Percentiles rank a stretch among this genome's conserved stretches.
These are phyloP conservation scores for Aspergillus taichungensis DNA, from an alignment of 495 filamentous ascomycete species.

Conservation along the genomic window DNA sequence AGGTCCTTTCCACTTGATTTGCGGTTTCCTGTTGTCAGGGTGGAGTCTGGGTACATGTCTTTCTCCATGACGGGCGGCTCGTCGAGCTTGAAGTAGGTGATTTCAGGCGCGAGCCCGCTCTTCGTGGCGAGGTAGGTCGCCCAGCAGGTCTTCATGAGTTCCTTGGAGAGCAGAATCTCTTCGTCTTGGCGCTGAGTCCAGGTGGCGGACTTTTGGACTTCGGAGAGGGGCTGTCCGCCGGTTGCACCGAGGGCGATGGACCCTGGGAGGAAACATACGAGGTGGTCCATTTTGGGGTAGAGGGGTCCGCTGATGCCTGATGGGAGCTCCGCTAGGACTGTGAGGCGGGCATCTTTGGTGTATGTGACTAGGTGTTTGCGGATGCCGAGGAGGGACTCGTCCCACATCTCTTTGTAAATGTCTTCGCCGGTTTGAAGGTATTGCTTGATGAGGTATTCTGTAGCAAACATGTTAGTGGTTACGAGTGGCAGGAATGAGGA, in stretches of 20 bases:
- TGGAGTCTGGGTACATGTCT: constrained; percentile 32
- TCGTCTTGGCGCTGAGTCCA: constrained; percentile 79
- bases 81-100: constrained; percentile 75
- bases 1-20: constrained; percentile 20
- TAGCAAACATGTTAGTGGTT: too few species aligned
- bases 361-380: constrained; percentile 89
- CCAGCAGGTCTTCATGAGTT: constrained; percentile 96
- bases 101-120: constrained; percentile 87
- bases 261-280: constrained; percentile 95
- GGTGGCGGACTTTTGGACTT: constrained; percentile 56
- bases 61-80: constrained; percentile 36
- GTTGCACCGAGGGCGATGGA: constrained; percentile 88
- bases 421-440: constrained; percentile 84
- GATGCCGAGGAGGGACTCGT: constrained; percentile 74
- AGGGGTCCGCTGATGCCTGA: constrained; percentile 55
- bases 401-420: constrained; percentile 87
- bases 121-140: constrained; percentile 84
- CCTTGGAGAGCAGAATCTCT: constrained; percentile 74
- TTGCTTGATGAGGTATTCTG: constrained; percentile 96
- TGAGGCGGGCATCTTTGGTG: constrained; percentile 67
- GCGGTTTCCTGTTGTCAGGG: constrained; percentile 13
- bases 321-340: constrained; percentile 80
- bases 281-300: constrained; percentile 92
- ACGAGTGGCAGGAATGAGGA: too few species aligned
- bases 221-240: constrained; percentile 60